Evolutionary conservation across 2,329 filamentous ascomycete genomes (phyloP).

Genomic region (Monosporascus cannonballus): DNA sequence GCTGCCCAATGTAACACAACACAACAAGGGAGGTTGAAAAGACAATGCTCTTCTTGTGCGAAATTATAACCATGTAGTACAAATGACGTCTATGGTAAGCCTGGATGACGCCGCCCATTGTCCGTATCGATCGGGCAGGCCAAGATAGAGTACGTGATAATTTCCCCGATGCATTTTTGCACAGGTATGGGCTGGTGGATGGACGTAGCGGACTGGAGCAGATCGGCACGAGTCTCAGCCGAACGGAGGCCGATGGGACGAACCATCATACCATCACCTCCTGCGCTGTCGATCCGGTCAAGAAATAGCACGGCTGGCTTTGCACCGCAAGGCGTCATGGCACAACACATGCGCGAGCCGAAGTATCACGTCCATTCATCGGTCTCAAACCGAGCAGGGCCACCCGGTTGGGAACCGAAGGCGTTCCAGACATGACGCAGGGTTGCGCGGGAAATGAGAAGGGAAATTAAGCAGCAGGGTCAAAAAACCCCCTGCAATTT

Average conservation of each 20-base stretch:
- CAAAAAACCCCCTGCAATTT: too few species aligned
- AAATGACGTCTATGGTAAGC: not conserved
- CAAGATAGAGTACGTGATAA: not conserved
- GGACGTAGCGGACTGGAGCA: not conserved
- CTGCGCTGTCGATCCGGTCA: not conserved
- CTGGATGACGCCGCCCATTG: not conserved
- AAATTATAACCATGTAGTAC: not conserved
- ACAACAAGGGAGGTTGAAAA: constrained; percentile 9
- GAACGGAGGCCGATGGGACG: not conserved
- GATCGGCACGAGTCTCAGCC: not conserved
- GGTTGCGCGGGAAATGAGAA: not conserved
- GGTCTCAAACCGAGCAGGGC: not conserved
- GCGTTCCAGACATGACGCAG: not conserved
- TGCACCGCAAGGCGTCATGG: not conserved
- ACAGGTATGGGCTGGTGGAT: not conserved
- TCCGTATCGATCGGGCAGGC: not conserved
- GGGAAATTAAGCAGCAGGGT: not conserved
- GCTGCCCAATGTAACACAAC: constrained; percentile 12
- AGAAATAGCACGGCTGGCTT: not conserved
- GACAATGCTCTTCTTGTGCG: constrained; percentile 7
- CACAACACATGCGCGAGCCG: not conserved
- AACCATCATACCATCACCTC: not conserved
- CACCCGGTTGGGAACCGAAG: not conserved
- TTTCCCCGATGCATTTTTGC: not conserved
- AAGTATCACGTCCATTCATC: not conserved